Percentiles rank a stretch among this genome's conserved stretches.
Evolutionary conservation across 257 asterid species (phyloP).

Genomic region (Nicotiana benthamiana): DNA sequence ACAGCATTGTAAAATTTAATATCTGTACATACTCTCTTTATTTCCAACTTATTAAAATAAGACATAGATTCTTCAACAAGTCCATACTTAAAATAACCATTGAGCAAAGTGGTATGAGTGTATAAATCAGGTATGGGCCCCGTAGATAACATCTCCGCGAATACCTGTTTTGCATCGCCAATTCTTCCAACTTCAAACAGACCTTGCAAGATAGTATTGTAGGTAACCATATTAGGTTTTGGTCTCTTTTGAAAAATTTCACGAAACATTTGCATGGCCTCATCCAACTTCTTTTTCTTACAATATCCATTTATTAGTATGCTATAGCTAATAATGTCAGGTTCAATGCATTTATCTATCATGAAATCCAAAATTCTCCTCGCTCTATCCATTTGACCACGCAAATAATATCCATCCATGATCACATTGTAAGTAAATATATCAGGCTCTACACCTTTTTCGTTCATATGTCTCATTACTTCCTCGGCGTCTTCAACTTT

Average conservation of each 20-base stretch:
- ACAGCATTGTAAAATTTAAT: not conserved
- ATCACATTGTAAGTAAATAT: not conserved
- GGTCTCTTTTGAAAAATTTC: not conserved
- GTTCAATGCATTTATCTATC: not conserved
- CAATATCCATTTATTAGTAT: conserved; percentile 3
- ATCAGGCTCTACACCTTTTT: not conserved
- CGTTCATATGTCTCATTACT: not conserved
- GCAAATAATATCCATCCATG: conserved; percentile 1
- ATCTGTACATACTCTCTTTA: not conserved
- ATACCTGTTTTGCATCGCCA: not conserved
- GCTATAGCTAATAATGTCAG: not conserved
- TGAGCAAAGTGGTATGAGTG: not conserved
- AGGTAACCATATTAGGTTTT: not conserved
- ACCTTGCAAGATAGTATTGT: not conserved
- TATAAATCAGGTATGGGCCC: not conserved
- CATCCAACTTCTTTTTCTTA: not conserved
- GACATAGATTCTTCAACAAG: conserved; percentile 6
- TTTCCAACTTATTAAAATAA: not conserved
- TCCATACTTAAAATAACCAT: conserved; percentile 11
- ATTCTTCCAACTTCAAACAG: not conserved
- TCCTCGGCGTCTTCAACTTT: not conserved
- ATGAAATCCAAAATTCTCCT: not conserved
- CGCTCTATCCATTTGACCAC: not conserved
- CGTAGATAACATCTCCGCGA: not conserved
- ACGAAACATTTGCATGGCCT: not conserved